These are phyloP conservation scores for Backusella psychrophila DNA, from an alignment of 192 early-diverging fungal species.

Conservation along the genomic window DNA sequence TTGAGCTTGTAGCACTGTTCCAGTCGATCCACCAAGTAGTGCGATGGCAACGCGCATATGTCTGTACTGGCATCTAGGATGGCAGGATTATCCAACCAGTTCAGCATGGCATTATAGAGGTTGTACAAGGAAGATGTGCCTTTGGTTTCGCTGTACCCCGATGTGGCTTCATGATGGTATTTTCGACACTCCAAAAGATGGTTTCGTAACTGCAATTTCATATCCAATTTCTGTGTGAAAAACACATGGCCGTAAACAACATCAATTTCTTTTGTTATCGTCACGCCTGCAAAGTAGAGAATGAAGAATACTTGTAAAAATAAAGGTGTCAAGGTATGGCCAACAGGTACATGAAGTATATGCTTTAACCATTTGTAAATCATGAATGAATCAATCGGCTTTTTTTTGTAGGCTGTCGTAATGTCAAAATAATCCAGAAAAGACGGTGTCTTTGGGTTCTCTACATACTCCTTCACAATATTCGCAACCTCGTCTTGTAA, in stretches of 20 bases:
- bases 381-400: conserved; percentile 41
- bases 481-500: conserved; percentile 27
- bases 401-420: conserved; percentile 20
- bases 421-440: conserved; percentile 27
- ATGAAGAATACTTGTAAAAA: conserved; percentile 50
- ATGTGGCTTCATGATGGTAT: background rate
- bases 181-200: conserved; percentile 9
- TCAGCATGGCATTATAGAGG: conserved; percentile 42
- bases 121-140: conserved; percentile 27
- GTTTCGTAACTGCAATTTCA: conserved; percentile 37
- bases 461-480: background rate
- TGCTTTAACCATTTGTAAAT: conserved; percentile 49
- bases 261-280: background rate
- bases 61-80: conserved; percentile 26
- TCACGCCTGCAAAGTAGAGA: conserved; percentile 42
- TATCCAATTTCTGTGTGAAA: conserved; percentile 34
- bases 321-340: conserved; percentile 39
- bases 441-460: background rate
- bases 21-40: conserved; percentile 31
- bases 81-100: conserved; percentile 43
- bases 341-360: conserved; percentile 34
- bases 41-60: conserved; percentile 27
- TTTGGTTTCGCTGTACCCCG: background rate
- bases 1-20: conserved; percentile 27
- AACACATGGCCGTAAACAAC: conserved; percentile 40